Base-by-base conservation (phyloP, 176 grass and related monocot genomes). In the Eragrostis curvula region DNA sequence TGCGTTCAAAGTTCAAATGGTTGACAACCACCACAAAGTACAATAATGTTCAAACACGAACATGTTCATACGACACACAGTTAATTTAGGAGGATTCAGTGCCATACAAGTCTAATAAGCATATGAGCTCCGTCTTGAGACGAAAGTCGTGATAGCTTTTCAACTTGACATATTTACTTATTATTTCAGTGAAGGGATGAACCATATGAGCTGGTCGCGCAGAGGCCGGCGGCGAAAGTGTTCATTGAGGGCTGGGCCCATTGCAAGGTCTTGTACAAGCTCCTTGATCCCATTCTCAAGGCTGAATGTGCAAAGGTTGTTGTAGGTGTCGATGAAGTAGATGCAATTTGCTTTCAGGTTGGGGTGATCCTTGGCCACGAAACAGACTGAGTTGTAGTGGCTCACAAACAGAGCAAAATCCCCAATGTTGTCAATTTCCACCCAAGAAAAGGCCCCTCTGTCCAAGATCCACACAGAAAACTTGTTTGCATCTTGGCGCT, bases 271-370 rank as follows among this genome's bases (percentile, higher is more conserved):
- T 51, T 86, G 39, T 0, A 86, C 83, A 17, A 89, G 83, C 73
- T 89, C 87, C 66, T 89, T 89, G 28, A 78, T 85, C 25, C 56
- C 46, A 6, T 89, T 8, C 72, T 89, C 83, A 14, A 89, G 83
- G 78, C 81, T 85, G 72, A 89, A 89, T 0, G 56, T 71, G 0
- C 87, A 89, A 25, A 89, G 72, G 48, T 85, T 85, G 27, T 41
- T 78, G 72, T 85, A 18, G 39, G 20, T 17, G 56, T 89, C 87
- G 16, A 89, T 65, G 65, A 89, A 89, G 83, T 89, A 89, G 77
- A 89, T 52, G 6, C 83, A 89, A 46, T 89, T 89, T 4, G 79
- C 49, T 64, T 86, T 89, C n/a, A 90, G 79, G 66, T 68, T 82
- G 48, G 30, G 66, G 40, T 86, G 88, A 51, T 47, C 73, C 67